Base-by-base conservation (phyloP, 2,329 filamentous ascomycete genomes). In the Huntiella decipiens region DNA sequence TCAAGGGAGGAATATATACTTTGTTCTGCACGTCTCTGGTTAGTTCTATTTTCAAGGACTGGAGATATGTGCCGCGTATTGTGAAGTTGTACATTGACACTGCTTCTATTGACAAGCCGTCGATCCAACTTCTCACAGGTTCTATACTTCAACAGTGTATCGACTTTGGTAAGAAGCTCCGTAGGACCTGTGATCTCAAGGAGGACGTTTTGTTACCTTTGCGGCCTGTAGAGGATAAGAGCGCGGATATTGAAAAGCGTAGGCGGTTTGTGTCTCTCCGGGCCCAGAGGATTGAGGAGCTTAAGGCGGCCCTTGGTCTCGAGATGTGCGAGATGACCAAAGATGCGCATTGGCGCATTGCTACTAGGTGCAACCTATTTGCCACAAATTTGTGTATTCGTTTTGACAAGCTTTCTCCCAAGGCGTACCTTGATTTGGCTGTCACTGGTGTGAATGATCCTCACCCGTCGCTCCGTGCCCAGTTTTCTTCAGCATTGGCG, bases 311-410 rank as follows among this genome's bases (percentile, higher is more conserved):
- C 3, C 65, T 98, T 19, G 83, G 87, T 0, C 66, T 84, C 46
- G 86, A 96, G 58, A 68, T 98, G 31, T 80, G 87, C 3, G 74
- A 81, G 49, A 65, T 80, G 50, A 82, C 85, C 1, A 78, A 76
- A 54, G 74, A 74, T 3, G 84, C 86, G 1, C 92, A 98, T 57
- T 98, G 91, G 91, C 96, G 94, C 66, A 87, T 94, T 54, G 88
- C 88, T 4, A 85, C 78, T 43, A 73, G 88, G 22, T 93, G 87
- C 47, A 82, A 83, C 7, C 82, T 92, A 33, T 91, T 98, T 58
- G 83, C 93, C 4, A 77, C 88, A 47, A 93, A 91, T 50, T 71
- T 95, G 51, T 88, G 85, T 48, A 74, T 95, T 51, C 79, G 91
- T n/a, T 94, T 96, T 55, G 81, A 95, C 53, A 81, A 76, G 13